Evolutionary conservation across 2,329 filamentous ascomycete genomes (phyloP).

Genomic region (Metarhizium robertsii): DNA sequence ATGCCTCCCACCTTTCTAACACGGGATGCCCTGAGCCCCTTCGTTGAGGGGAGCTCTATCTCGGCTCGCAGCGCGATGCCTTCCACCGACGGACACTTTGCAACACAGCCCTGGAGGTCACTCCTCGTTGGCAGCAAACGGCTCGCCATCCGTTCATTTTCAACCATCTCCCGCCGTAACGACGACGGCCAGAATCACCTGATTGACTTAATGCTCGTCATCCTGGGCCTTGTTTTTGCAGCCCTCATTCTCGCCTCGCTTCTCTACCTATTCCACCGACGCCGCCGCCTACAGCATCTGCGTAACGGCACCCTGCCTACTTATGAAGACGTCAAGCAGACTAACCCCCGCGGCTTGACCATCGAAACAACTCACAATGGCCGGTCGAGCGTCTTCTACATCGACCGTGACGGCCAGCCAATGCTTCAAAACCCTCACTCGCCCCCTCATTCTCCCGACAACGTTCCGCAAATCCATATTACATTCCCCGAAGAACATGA

Average conservation of each 20-base stretch:
- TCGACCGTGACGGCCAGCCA: constrained; percentile 65
- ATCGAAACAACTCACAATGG: constrained; percentile 47
- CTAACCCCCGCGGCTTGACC: constrained; percentile 45
- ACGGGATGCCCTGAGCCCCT: background rate
- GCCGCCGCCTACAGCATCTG: constrained; percentile 37
- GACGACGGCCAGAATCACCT: constrained; percentile 47
- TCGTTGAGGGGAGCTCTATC: constrained; percentile 1
- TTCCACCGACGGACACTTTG: background rate
- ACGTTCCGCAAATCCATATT: constrained; percentile 91
- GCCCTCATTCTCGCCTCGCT: constrained; percentile 57
- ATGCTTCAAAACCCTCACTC: constrained; percentile 68
- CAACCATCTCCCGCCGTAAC: constrained; percentile 6
- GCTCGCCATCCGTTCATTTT: constrained; percentile 5
- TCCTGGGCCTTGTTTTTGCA: constrained; percentile 70
- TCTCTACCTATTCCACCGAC: constrained; percentile 65
- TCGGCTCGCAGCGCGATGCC: constrained; percentile 8
- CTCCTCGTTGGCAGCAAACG: constrained; percentile 5
- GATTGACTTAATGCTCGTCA: constrained; percentile 68
- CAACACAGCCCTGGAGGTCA: constrained; percentile 8
- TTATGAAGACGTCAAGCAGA: constrained; percentile 54
- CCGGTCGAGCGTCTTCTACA: constrained; percentile 64
- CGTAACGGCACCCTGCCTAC: constrained; percentile 52
- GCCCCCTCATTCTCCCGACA: constrained; percentile 69
- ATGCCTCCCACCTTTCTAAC: constrained; percentile 8
- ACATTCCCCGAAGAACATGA: constrained; percentile 96